Evolutionary conservation across 345 rosid species (phyloP), one percentile per base, ranked within the genome.

Genomic region (Noccaea caerulescens): DNA sequence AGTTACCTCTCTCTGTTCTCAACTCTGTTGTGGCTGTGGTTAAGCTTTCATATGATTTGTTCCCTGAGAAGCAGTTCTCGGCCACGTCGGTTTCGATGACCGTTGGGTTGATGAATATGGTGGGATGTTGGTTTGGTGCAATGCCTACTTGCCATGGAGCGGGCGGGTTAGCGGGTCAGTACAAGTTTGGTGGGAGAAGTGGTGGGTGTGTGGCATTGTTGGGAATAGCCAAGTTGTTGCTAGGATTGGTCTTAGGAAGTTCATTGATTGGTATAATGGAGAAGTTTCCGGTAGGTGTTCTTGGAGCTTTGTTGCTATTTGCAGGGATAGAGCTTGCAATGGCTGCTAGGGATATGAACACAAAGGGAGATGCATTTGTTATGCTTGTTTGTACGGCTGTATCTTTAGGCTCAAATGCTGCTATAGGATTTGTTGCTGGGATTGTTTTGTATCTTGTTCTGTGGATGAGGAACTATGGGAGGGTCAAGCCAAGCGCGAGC

Each of bases 71-170:
- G 82, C 84, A 88, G 8, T 81, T 92, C 66, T 85, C 95, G 0
- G 85, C 87, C 10, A 53, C 91, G 0, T 90, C 96, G 1, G 84
- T 92, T 46, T 87, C 94, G 0, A 73, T 82, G 53, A 87, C 91
- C 0, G 92, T 92, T 0, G 94, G 98, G 52, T 4, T 89, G 63
- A 86, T 88, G 98, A 92, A 92, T 77, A 32, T 92, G 59, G 88
- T 84, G 10, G 91, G 94, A 11, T 88, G 96, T 58, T 92, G 96
- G 98, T 89, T 92, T 42, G 94, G 92, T 7, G 94, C 88, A 50
- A 85, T 92, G 92, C 98, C 98, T 4, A 85, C 92, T 60, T 92
- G 91, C 78, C 98, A 92, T 33, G 98, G 92, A 12, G 96, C 98
- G 0, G 91, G 96, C 0, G 96, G 98, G 27, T 73, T 89, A 30